Conservation (phyloP, 129 eudicot species). For the Flaveria robusta region DNA sequence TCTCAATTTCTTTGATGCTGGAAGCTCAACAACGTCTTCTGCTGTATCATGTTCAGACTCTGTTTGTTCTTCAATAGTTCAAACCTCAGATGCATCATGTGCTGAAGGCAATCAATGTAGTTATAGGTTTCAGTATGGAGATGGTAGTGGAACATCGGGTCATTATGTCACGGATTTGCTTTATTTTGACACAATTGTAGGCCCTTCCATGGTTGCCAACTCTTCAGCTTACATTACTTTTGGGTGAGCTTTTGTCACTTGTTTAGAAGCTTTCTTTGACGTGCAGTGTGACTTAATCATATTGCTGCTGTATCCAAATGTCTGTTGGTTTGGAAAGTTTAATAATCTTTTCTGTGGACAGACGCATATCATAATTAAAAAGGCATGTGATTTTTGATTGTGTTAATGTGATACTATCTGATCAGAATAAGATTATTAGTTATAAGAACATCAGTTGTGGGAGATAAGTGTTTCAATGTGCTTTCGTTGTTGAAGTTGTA, state of each 20-base stretch:
- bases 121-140: conserved; percentile 78
- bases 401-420: background rate
- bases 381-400: background rate
- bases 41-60: conserved; percentile 78
- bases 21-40: conserved; percentile 75
- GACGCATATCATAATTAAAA: background rate
- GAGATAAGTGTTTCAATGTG: background rate
- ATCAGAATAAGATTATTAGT: background rate
- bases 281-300: background rate
- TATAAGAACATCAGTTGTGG: background rate
- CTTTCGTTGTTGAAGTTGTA: background rate
- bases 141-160: conserved; percentile 95
- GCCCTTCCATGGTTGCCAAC: conserved; percentile 70
- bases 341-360: background rate
- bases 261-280: background rate
- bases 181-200: conserved; percentile 71
- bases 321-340: background rate
- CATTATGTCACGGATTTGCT: conserved; percentile 76
- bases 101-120: conserved; percentile 67
- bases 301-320: background rate
- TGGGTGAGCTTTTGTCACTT: conserved; percentile 57
- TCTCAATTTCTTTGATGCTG: conserved; percentile 65
- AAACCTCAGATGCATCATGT: conserved; percentile 71
- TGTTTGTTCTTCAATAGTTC: conserved; percentile 61
- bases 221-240: conserved; percentile 86